Conservation (phyloP, 1,284 basidiomycete species). For the Boletus smithii region DNA sequence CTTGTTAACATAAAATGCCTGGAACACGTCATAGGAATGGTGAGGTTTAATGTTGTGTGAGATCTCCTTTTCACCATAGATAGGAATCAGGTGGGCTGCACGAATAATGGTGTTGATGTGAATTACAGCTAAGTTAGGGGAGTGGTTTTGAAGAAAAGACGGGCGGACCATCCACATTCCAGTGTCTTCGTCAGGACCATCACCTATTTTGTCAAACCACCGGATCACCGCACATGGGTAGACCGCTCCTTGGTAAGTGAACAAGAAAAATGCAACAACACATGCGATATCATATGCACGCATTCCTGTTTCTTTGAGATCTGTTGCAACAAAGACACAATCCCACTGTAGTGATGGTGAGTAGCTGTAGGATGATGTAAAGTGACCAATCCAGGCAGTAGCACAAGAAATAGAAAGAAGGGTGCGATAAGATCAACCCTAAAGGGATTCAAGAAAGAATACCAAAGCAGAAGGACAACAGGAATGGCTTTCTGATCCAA, state of each 20-base stretch:
- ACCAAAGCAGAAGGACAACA: no score
- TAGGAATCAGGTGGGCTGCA: no score
- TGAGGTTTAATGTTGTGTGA: background rate
- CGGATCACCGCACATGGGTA: background rate
- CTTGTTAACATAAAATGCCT: no score
- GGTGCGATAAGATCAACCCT: no score
- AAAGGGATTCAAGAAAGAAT: no score
- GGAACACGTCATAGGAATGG: no score
- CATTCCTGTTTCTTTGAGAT: background rate
- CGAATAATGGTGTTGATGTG: background rate
- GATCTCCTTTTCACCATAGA: background rate
- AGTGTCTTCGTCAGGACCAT: background rate
- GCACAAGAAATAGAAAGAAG: no score
- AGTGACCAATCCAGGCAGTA: no score
- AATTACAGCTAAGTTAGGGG: background rate
- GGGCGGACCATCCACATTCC: constrained; percentile 1
- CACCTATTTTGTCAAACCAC: background rate
- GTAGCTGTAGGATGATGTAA: no score
- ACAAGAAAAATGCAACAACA: background rate
- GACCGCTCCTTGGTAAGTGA: background rate
- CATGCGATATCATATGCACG: background rate
- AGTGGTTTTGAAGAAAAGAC: background rate
- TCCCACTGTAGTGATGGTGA: no score
- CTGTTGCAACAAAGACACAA: no score
- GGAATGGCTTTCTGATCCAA: no score